These are phyloP conservation scores for Haplosporangium sp. DNA, from an alignment of 371 early-diverging fungal species.

Conservation along the genomic window DNA sequence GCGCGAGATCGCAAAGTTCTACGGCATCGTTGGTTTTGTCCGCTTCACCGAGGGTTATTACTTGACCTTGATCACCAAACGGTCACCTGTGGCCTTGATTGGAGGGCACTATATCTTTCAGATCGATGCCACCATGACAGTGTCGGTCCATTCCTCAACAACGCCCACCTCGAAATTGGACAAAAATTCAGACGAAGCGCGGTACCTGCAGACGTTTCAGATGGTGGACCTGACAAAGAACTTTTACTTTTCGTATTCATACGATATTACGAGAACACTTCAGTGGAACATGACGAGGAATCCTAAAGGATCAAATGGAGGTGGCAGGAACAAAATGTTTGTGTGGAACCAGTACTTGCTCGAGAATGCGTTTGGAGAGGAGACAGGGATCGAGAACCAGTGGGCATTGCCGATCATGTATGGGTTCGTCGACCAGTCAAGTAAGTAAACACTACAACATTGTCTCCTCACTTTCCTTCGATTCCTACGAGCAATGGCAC, in stretches of 20 bases:
- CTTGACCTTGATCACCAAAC: conserved; percentile 87
- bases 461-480: not conserved
- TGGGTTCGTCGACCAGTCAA: conserved; percentile 97
- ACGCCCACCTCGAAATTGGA: conserved; percentile 75
- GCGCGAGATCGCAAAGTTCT: conserved; percentile 71
- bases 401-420: conserved; percentile 95
- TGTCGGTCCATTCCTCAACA: conserved; percentile 66
- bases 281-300: conserved; percentile 85
- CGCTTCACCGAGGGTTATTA: conserved; percentile 94
- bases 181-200: conserved; percentile 82
- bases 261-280: conserved; percentile 91
- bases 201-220: conserved; percentile 78
- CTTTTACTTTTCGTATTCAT: conserved; percentile 94
- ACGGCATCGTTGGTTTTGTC: conserved; percentile 86
- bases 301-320: conserved; percentile 3
- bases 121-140: conserved; percentile 88
- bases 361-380: conserved; percentile 72
- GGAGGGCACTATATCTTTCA: conserved; percentile 97
- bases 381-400: conserved; percentile 70
- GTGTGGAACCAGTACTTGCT: conserved; percentile 95
- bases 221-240: conserved; percentile 87
- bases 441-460: conserved; percentile 56
- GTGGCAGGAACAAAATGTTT: conserved; percentile 85
- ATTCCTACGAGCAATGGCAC: not conserved
- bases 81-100: conserved; percentile 89